Evolutionary conservation across 106 monocot species (phyloP), one percentile per base, ranked within the genome.

Genomic region (Allium sativum): DNA sequence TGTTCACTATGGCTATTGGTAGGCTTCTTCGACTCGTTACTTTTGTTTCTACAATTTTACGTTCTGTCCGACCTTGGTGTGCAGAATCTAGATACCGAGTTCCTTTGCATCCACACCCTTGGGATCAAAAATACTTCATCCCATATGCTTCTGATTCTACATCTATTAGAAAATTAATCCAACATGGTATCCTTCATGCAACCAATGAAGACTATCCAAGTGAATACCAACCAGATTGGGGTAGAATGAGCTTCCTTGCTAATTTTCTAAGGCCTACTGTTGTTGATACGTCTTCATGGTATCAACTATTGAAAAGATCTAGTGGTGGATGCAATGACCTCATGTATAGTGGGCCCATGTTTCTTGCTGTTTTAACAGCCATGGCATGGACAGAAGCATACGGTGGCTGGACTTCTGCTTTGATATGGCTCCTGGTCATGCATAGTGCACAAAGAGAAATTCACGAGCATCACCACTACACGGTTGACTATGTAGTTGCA

Each of bases 361-460:
- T 98, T 62, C 91, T 98, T 64, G 82, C 96, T 18, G 96, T 88
- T 9, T 65, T 98, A 46, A 92, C 96, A 62, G 96, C 96, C 18
- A 92, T 98, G 96, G 96, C 96, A 64, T 98, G 96, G 96, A 88
- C 79, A 75, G 96, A 98, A 68, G 96, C 96, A 56, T 98, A 98
- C 64, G 96, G 96, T 59, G 96, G 96, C 9, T 92, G 84, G 81
- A 88, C 88, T 1, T 92, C 91, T 40, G 87, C 58, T 57, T 18
- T 81, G 40, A 80, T 92, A 74, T 98, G 96, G 96, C 21, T 92
- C 21, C 82, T 91, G 2, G 96, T 98, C 53, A 70, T 98, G 44
- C 96, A 98, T 61, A 92, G 91, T 40, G 91, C 91, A 3, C 96
- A 98, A 61, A 84, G 96, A 58, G 96, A 98, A 70, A 65, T 91